phyloP scores from a whole-genome alignment of 129 eudicot species.

The Heracleum sosnowskyi region DNA sequence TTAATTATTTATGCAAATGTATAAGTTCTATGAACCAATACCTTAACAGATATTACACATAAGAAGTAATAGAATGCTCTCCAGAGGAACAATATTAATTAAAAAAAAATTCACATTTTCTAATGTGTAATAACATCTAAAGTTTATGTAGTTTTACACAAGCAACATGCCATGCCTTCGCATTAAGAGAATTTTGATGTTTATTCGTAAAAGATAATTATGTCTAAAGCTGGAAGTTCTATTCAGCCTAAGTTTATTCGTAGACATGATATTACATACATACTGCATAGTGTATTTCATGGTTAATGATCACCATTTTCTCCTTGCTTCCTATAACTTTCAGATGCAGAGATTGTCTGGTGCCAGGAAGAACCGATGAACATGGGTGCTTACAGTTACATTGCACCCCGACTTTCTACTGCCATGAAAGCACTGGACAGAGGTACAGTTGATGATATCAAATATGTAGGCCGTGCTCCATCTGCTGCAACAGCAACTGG shows the following conservation, averaged over 20 bases:
- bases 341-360: constrained; percentile 98
- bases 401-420: constrained; percentile 75
- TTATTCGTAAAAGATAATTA: background rate
- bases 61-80: background rate
- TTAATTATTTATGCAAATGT: background rate
- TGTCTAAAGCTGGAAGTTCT: background rate
- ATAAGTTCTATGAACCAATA: background rate
- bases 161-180: background rate
- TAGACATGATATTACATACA: background rate
- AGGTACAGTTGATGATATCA: constrained; percentile 68
- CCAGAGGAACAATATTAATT: background rate
- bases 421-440: constrained; percentile 72
- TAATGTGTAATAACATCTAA: background rate
- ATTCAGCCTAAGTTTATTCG: background rate
- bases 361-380: constrained; percentile 99
- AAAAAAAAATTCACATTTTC: background rate
- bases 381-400: constrained; percentile 82
- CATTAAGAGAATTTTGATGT: background rate
- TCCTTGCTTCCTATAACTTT: background rate
- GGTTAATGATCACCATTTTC: background rate
- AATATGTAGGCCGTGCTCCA: constrained; percentile 87
- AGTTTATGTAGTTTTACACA: background rate
- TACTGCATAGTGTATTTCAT: background rate
- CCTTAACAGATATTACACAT: background rate
- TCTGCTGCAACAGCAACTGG: constrained; percentile 99